Base-by-base conservation (phyloP, 169 alveolate genomes). In the Plasmodium chabaudi region DNA sequence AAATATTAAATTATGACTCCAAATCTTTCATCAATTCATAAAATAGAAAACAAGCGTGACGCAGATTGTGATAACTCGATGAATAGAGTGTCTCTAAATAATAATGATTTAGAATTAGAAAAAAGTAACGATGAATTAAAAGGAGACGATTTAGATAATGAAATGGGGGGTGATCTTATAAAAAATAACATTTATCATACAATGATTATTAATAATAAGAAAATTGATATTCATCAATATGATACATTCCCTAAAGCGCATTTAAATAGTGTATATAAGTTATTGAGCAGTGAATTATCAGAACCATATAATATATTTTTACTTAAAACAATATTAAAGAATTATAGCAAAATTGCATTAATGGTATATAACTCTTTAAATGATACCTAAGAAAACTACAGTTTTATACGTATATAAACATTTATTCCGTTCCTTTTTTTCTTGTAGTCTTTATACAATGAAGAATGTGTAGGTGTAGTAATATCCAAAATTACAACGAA, bases 261-360 rank as follows among this genome's bases (percentile, higher is more conserved):
- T 82, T 60, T 82, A 23, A 68, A 82, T 53, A 82, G 90, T 59
- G 82, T 82, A 9, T 82, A 82, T 60, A 39, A 82, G 42, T 27
- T 82, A n/a, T 27, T 82, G 60, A 71, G 90, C 6, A 67, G 72
- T 47, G 90, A 82, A 61, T 67, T 82, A 46, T 82, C 90, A n/a
- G 90, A 82, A 57, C 90, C 90, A 13, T 82, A 82, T 82, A 82
- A 65, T 42, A 67, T 82, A 46, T 82, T 82, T 39, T 67, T 82
- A 51, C 90, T 82, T 68, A 82, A 82, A 82, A 79, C 90, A n/a
- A 68, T 82, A 53, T 67, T 82, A 49, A 82, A 67, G 56, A 55
- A 79, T 47, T 67, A 79, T 23, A 21, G 72, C 55, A 82, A 82
- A 82, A 82, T 82, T 47, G 71, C 90, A 17, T 61, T 82, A 44